Percentiles rank a stretch among this genome's conserved stretches.
These are phyloP conservation scores for Colletotrichum agaves DNA, from an alignment of 2,329 filamentous ascomycete genomes.

Conservation along the genomic window DNA sequence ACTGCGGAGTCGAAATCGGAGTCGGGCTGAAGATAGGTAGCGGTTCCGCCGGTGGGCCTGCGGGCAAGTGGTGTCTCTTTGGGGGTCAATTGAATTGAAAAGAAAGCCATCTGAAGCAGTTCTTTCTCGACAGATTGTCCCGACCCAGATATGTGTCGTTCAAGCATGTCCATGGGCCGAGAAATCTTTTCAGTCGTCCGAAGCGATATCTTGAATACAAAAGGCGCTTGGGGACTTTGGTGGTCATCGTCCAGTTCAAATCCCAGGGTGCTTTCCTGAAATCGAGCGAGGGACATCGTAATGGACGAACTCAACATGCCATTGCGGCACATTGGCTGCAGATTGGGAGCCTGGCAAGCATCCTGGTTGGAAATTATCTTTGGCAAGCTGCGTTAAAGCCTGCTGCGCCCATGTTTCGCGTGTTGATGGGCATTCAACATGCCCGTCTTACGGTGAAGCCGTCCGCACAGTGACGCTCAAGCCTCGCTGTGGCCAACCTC, in stretches of 20 bases:
- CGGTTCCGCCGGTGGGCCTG: background rate
- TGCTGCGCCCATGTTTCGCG: slow-evolving; percentile 18
- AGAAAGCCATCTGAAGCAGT: background rate
- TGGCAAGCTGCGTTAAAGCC: background rate
- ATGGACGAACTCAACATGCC: slow-evolving; percentile 2
- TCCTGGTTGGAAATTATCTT: slow-evolving; percentile 9
- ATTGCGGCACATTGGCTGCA: slow-evolving; percentile 1
- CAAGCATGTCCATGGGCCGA: background rate
- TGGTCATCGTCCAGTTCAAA: background rate
- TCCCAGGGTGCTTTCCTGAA: slow-evolving; percentile 26
- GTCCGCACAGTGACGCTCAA: background rate
- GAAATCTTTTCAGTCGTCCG: background rate
- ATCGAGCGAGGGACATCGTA: slow-evolving; percentile 1
- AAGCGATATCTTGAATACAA: slow-evolving; percentile 19
- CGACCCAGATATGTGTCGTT: no score
- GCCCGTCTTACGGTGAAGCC: slow-evolving; percentile 32
- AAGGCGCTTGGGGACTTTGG: background rate
- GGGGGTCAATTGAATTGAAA: background rate
- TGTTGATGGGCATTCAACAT: slow-evolving; percentile 9
- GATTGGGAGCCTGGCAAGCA: background rate
- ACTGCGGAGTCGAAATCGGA: slow-evolving; percentile 18
- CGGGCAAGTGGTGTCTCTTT: no score
- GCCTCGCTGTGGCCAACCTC: background rate
- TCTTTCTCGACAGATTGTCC: background rate
- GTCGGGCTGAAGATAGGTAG: slow-evolving; percentile 27